Evolutionary conservation across 345 rosid genomes (phyloP).

Genomic region (Cardamine occulta): DNA sequence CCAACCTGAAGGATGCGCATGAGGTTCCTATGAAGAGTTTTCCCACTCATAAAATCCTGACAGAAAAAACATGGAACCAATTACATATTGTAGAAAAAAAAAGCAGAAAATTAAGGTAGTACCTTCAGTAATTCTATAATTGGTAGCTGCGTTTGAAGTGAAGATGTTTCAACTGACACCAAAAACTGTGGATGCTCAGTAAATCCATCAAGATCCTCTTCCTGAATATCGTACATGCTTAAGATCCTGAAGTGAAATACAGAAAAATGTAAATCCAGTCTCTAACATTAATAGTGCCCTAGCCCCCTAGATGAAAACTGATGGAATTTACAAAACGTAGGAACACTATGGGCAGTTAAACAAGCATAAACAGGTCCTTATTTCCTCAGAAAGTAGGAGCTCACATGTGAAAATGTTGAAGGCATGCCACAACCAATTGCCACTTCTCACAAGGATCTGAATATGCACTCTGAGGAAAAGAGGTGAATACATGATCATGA

Average conservation of each 20-base stretch:
- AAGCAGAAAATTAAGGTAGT: conserved; percentile 13
- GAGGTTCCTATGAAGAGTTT: conserved; percentile 79
- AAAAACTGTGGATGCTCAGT: conserved; percentile 59
- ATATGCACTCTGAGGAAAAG: no score
- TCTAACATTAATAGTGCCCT: no score
- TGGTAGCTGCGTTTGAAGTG: conserved; percentile 81
- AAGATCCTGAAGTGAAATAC: conserved; percentile 63
- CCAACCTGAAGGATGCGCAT: conserved; percentile 90
- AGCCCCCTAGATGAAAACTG: neutral
- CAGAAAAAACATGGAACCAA: conserved; percentile 23
- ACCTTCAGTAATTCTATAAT: conserved; percentile 87
- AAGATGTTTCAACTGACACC: conserved; percentile 52
- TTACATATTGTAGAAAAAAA: conserved; percentile 22
- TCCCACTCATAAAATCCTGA: conserved; percentile 99
- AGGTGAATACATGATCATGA: no score
- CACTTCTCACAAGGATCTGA: no score
- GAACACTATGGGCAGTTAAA: neutral
- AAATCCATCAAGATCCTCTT: conserved; percentile 74
- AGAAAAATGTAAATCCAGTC: conserved; percentile 16
- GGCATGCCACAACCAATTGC: no score
- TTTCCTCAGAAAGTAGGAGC: conserved; percentile 33
- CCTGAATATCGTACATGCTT: conserved; percentile 78
- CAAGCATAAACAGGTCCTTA: neutral
- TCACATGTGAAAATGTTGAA: conserved; percentile 96
- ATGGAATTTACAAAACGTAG: neutral